Evolutionary conservation across 2,329 filamentous ascomycete genomes (phyloP).

Genomic region (Talaromyces sp.): DNA sequence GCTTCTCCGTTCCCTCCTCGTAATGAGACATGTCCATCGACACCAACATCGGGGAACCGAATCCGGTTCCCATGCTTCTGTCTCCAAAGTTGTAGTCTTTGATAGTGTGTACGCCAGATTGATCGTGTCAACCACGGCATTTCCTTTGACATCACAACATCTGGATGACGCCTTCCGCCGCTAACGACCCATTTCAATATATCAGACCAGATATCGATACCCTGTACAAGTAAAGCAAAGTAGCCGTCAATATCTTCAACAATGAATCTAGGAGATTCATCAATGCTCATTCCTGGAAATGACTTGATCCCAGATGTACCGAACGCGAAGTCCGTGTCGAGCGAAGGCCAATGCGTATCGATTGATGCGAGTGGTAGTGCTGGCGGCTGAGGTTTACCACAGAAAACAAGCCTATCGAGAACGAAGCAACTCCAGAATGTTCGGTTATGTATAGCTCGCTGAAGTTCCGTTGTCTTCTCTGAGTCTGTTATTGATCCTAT

Average conservation of each 20-base stretch:
- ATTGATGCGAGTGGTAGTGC: constrained; percentile 22
- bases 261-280: constrained; percentile 16
- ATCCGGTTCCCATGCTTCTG: constrained; percentile 33
- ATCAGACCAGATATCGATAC: constrained; percentile 45
- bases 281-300: constrained; percentile 20
- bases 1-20: constrained; percentile 37
- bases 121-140: constrained; percentile 41
- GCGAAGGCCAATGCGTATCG: constrained; percentile 7
- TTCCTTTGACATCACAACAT: constrained; percentile 39
- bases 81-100: constrained; percentile 36
- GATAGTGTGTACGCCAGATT: constrained; percentile 32
- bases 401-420: constrained; percentile 46
- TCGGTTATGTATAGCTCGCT: constrained; percentile 33
- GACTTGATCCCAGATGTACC: constrained; percentile 19
- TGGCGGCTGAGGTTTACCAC: constrained; percentile 36
- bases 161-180: constrained; percentile 41
- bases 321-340: constrained; percentile 37
- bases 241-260: background rate
- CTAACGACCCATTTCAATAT: constrained; percentile 44
- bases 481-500: constrained; percentile 27
- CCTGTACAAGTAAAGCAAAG: constrained; percentile 35
- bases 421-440: constrained; percentile 49
- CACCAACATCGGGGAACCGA: constrained; percentile 33
- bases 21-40: constrained; percentile 40
- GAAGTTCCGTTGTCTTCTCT: constrained; percentile 24